Base-by-base conservation (phyloP, 306 rosid genomes). In the Quercus alba region DNA sequence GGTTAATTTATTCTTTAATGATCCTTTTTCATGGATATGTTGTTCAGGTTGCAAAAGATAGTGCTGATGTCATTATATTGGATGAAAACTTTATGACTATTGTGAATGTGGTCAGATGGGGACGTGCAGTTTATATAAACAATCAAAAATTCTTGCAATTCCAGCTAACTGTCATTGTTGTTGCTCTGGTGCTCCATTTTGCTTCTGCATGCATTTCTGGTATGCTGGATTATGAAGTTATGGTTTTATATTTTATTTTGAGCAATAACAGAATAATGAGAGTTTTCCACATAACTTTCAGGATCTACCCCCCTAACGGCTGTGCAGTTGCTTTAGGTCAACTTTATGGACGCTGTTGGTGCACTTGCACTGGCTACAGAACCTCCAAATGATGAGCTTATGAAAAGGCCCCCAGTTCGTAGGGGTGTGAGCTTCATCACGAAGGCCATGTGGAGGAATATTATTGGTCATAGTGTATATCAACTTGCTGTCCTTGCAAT, bases 291-390 rank as follows among this genome's bases (percentile, higher is more conserved):
- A 2, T 77, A 18, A 41, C 78, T 82, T 86, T 84, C 88, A 95
- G 99, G 99, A 73, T 90, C 97, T 82, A 93, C 98, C 78, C 99
- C 99, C 25, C 93, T 95, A 77, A 95, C 99, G 15, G 98, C 94
- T 69, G 99, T 95, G 61, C 99, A 95, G 78, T 70, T 95, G 86
- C 97, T 95, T 58, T 95, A 98, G 99, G 99, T 93, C 31, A 95
- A 95, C 90, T 86, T 95, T 74, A 95, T 95, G 99, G 99, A 95
- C 88, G 91, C 99, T 55, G 91, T 95, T 58, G 99, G 99, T 63
- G 99, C 99, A 19, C 81, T 95, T 82, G 99, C 99, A 58, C 87
- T 95, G 73, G 99, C 99, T 49, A 93, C 99, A 26, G 99, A 95
- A 81, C 98, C 98, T 83, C 99, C 98, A 33, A 86, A 85, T 14